Base-by-base conservation (phyloP, 768 basidiomycete genomes). In the Tulasnella sp. region DNA sequence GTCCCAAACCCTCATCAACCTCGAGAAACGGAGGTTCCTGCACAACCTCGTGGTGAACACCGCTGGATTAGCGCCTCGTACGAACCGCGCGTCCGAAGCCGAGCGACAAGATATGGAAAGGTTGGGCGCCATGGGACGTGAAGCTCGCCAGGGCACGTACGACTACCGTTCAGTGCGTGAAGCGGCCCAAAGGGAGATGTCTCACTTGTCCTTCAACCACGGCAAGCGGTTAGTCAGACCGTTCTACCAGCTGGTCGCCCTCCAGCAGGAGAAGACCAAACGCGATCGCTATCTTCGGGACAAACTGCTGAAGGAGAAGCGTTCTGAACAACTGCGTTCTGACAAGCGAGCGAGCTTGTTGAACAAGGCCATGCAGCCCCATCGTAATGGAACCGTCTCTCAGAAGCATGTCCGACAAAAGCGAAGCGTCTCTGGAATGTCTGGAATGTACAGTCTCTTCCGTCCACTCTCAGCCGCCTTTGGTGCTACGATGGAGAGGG, bases 391-490 rank as follows among this genome's bases (percentile, higher is more conserved):
- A 77, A 86, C 87, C 78, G 83, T 86, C 0, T 80, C 82, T 39
- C 89, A 89, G 82, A 93, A 93, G 83, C 91, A 91, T 77, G 92
- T 93, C 79, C 88, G 92, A n/a, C 90, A 91, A 84, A 94, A 94
- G 88, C 93, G 93, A 85, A 94, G 92, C 85, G 91, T 93, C 86
- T 94, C 89, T 23, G 91, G 92, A 85, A 92, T 94, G 87, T 94
- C 89, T 23, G 91, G 92, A 85, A 92, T 94, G 87, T 94, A 89
- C 26, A 91, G 92, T 5, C 92, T 95, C 83, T 88, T 94, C 84
- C 88, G 93, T n/a, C 94, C 93, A 1, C 90, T 94, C 74, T 95
- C 94, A 20, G 94, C 90, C 79, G 94, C 94, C 1, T 95, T 95
- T 82, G 90, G 90, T 26, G 89, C 91, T n/a, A 42, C 69, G 91